Evolutionary conservation across 768 basidiomycete genomes (phyloP).

Genomic region (Peribolospora kevripleyi): DNA sequence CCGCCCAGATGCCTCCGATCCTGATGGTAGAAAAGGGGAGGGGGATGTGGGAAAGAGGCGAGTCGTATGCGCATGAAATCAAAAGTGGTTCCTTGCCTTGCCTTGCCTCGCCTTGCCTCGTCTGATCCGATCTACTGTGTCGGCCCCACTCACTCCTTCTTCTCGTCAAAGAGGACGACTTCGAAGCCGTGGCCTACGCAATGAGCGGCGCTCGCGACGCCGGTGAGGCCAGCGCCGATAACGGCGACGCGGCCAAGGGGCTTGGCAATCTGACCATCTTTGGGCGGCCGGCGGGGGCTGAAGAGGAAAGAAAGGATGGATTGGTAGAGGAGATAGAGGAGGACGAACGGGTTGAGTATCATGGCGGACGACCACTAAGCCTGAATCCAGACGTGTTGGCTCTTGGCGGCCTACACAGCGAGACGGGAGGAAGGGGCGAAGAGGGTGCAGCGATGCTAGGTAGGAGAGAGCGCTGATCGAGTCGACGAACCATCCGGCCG

Average conservation of each 20-base stretch:
- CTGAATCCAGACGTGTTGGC: no score
- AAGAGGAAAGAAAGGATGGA: conserved; percentile 22
- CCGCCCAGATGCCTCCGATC: conserved; percentile 31
- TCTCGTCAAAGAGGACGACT: conserved; percentile 27
- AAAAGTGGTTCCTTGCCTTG: conserved; percentile 10
- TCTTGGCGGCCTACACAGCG: no score
- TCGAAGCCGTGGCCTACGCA: conserved; percentile 31
- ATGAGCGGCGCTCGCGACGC: conserved; percentile 21
- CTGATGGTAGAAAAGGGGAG: conserved; percentile 8
- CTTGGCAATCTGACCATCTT: conserved; percentile 14
- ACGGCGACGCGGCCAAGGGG: conserved; percentile 28
- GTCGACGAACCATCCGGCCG: no score
- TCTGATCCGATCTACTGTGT: no score
- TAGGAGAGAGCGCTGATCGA: no score
- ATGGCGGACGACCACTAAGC: no score
- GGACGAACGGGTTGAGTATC: no score
- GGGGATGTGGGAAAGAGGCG: not conserved
- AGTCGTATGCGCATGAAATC: not conserved
- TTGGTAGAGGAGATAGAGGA: conserved; percentile 21
- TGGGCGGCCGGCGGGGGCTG: conserved; percentile 19
- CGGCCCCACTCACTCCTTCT: not conserved
- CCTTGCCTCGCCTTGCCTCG: not conserved
- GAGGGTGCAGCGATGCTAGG: no score
- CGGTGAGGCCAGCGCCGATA: conserved; percentile 30
- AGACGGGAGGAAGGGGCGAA: no score